A percentile compares a stretch with the other conserved stretches of the same genome.
phyloP scores from a whole-genome alignment of 768 basidiomycete genomes.

The Cubamyces lactineus region DNA sequence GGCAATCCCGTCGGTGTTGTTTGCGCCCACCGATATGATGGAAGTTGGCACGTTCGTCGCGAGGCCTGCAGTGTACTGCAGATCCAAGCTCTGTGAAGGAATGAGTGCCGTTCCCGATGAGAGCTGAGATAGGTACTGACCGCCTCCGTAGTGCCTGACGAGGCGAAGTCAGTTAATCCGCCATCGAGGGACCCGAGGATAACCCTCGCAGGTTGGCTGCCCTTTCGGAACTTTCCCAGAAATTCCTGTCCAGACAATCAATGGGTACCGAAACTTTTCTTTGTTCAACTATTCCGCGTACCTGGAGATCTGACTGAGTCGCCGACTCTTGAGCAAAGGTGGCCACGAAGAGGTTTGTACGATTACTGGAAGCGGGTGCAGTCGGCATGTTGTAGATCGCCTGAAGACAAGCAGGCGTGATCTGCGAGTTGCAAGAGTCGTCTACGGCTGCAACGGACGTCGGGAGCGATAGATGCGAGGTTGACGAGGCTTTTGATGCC shows the following conservation, averaged over 20 bases:
- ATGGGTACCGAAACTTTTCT: neutral
- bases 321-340: slow-evolving; percentile 37
- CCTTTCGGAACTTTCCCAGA: slow-evolving; percentile 27
- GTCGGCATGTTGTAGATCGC: slow-evolving; percentile 35
- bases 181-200: slow-evolving; percentile 31
- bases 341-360: slow-evolving; percentile 35
- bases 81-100: slow-evolving; percentile 35
- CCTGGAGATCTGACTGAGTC: slow-evolving; percentile 32
- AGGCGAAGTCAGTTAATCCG: slow-evolving; percentile 38
- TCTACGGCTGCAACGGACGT: slow-evolving; percentile 26
- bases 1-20: slow-evolving; percentile 1
- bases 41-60: slow-evolving; percentile 35
- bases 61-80: slow-evolving; percentile 40
- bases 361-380: slow-evolving; percentile 20
- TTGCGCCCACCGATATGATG: slow-evolving; percentile 37
- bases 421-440: slow-evolving; percentile 32
- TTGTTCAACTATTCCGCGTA: slow-evolving; percentile 30
- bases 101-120: neutral
- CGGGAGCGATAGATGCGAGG: slow-evolving; percentile 30
- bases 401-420: slow-evolving; percentile 37
- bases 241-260: slow-evolving; percentile 35
- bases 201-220: slow-evolving; percentile 28
- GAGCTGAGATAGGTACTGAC: slow-evolving; percentile 11
- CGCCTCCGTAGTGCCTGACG: slow-evolving; percentile 33
- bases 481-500: neutral